Evolutionary conservation across 208 protist genomes (phyloP), one percentile per base, ranked within the genome.

Genomic region (Acanthamoeba rhysodes): DNA sequence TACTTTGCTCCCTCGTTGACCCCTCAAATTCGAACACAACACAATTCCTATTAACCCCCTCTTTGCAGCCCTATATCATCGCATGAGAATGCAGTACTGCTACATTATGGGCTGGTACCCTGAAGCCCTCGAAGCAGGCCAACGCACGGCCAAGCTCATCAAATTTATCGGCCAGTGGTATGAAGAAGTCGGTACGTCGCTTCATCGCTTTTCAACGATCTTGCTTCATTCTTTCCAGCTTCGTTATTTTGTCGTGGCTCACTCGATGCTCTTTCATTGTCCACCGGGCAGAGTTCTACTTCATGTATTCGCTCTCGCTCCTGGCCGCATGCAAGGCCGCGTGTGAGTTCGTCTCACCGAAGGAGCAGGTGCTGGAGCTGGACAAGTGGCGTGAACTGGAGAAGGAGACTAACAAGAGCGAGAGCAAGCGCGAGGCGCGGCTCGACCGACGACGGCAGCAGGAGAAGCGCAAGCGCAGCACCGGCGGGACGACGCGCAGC

Each of bases 91-190:
- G 87, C 87, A 93, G 7, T 93, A 93, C 66, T 53, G 18, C 32
- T 93, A 93, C 66, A 93, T 93, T 24, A 93, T 93, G 87, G 87
- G 87, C 6, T 24, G 59, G 45, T 93, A 93, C 45, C 5, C 16
- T 29, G 87, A 93, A 12, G 87, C 80, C 5, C 80, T 88, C 7
- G 29, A 41, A 12, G 8, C 80, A 27, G 50, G 50, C 50, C 45
- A 59, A 7, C 24, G 34, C 24, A 27, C 80, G 24, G 27, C 29
- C 2, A 32, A 85, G 29, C 76, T 24, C 27, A 24, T 85, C 76
- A 27, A n/a, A 10, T 50, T 85, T 24, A 85, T 85, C 45, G 76
- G 45, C 37, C 76, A 85, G 48, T 85, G 16, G 27, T 41, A 85
- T 2, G 76, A 85, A 32, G 76, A 85, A 85, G 76, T n/a, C 37